A percentile compares a stretch with the other conserved stretches of the same genome.
phyloP scores from a whole-genome alignment of 495 filamentous ascomycete genomes.

The Penicillium lividum region DNA sequence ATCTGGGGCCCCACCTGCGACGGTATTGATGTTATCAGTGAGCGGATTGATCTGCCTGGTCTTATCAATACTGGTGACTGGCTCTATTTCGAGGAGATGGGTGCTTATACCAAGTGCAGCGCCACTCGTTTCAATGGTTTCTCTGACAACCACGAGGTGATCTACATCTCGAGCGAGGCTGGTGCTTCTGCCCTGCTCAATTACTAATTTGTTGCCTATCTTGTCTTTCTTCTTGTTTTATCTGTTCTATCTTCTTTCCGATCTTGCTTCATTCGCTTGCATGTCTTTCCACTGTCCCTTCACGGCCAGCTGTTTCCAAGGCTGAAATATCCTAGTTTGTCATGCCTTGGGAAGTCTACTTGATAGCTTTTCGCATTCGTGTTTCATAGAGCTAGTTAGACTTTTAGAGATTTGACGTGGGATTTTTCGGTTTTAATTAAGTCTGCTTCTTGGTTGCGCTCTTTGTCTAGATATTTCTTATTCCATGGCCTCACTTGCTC shows the following conservation, averaged over 20 bases:
- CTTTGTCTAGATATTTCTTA: background rate
- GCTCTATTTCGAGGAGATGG: constrained; percentile 99
- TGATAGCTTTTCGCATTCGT: background rate
- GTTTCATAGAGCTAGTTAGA: constrained; percentile 3
- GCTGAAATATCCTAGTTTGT: background rate
- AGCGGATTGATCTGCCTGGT: constrained; percentile 70
- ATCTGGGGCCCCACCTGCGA: constrained; percentile 99
- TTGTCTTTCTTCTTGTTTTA: constrained; percentile 1
- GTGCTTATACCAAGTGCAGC: constrained; percentile 95
- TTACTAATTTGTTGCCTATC: constrained; percentile 30
- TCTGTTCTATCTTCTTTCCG: background rate
- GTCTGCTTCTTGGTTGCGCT: background rate
- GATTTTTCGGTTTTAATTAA: background rate
- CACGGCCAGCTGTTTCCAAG: background rate
- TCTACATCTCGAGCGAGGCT: constrained; percentile 91
- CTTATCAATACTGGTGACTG: constrained; percentile 89
- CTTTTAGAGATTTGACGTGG: background rate
- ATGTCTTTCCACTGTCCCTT: background rate
- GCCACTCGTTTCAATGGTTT: constrained; percentile 99
- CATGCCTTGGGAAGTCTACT: background rate
- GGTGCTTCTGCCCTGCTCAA: constrained; percentile 77
- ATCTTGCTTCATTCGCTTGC: background rate
- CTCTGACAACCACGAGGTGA: constrained; percentile 83
- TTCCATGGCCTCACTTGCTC: background rate
- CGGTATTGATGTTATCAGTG: constrained; percentile 88